phyloP scores from a whole-genome alignment of 192 early-diverging fungal genomes.

The Powellomyces hirtus region DNA sequence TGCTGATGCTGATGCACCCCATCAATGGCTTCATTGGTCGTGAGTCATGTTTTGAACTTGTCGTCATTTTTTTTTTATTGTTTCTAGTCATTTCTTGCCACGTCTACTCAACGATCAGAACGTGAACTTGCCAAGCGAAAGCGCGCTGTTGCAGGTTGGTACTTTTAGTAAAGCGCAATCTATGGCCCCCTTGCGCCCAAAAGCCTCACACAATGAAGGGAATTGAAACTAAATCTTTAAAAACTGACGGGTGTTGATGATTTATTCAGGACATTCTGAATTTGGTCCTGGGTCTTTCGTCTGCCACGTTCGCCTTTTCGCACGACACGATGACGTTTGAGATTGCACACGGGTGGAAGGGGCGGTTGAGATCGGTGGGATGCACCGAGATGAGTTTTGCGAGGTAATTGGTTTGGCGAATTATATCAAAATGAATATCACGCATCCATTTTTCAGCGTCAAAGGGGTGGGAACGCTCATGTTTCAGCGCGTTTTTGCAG shows the following conservation, averaged over 20 bases:
- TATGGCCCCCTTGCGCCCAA: too few relatives aligned
- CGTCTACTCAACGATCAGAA: background rate
- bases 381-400: background rate
- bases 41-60: too few relatives aligned
- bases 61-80: too few relatives aligned
- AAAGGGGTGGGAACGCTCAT: too few relatives aligned
- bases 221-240: too few relatives aligned
- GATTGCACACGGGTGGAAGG: background rate
- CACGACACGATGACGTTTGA: background rate
- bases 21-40: background rate
- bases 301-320: background rate
- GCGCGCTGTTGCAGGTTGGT: background rate
- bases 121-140: background rate
- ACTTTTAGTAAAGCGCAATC: too few relatives aligned
- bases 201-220: too few relatives aligned
- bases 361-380: background rate
- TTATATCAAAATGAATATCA: too few relatives aligned
- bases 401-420: background rate
- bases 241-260: background rate
- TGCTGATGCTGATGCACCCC: too few relatives aligned
- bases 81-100: background rate
- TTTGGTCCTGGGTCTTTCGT: constrained; percentile 7
- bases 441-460: too few relatives aligned
- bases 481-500: too few relatives aligned
- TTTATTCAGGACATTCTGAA: constrained; percentile 12